Evolutionary conservation across 2,329 filamentous ascomycete genomes (phyloP).

Genomic region (Dactylellina cionopaga): DNA sequence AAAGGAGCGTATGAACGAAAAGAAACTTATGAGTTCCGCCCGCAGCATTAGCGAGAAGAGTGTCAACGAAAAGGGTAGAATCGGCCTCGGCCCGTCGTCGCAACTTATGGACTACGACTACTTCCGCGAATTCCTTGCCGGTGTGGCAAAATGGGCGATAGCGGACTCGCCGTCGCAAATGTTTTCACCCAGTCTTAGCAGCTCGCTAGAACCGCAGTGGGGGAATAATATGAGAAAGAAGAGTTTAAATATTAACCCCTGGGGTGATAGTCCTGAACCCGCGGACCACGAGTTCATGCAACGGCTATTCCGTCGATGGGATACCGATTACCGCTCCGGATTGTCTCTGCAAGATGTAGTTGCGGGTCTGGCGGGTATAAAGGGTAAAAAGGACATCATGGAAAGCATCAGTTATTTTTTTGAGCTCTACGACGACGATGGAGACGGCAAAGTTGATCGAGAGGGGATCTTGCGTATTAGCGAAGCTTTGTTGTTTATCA

Average conservation of each 20-base stretch:
- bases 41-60: slow-evolving; percentile 52
- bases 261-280: slow-evolving; percentile 73
- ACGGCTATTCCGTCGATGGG: slow-evolving; percentile 88
- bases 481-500: slow-evolving; percentile 91
- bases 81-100: slow-evolving; percentile 87
- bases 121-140: slow-evolving; percentile 91
- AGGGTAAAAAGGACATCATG: slow-evolving; percentile 96
- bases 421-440: slow-evolving; percentile 92
- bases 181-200: slow-evolving; percentile 57
- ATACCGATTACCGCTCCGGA: slow-evolving; percentile 77
- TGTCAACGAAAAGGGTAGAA: slow-evolving; percentile 79
- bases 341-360: slow-evolving; percentile 92
- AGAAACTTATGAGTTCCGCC: slow-evolving; percentile 38
- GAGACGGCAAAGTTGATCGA: slow-evolving; percentile 88
- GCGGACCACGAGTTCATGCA: slow-evolving; percentile 95
- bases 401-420: slow-evolving; percentile 98
- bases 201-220: slow-evolving; percentile 60
- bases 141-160: slow-evolving; percentile 90
- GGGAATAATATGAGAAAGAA: slow-evolving; percentile 43
- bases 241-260: slow-evolving; percentile 60
- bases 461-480: slow-evolving; percentile 96
- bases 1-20: slow-evolving; percentile 61
- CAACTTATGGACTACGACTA: slow-evolving; percentile 97
- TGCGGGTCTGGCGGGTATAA: slow-evolving; percentile 86
- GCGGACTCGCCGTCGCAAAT: slow-evolving; percentile 77